Conservation (phyloP, 306 rosid species). For the Inga oerstediana region DNA sequence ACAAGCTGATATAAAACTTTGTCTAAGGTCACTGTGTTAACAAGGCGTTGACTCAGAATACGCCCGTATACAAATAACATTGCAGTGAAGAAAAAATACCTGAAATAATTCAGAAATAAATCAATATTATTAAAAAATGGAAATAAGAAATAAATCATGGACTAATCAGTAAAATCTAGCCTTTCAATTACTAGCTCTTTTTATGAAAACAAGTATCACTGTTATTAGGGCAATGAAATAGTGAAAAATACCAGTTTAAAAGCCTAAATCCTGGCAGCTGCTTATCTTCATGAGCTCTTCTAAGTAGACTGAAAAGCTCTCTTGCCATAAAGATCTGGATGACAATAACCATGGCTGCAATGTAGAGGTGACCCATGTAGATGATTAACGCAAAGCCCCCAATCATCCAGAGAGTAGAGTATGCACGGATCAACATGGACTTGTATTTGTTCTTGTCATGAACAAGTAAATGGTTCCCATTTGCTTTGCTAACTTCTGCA, state of each 20-base stretch:
- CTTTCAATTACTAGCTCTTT: conserved; percentile 3
- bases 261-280: conserved; percentile 96
- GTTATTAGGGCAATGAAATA: conserved; percentile 20
- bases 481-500: conserved; percentile 65
- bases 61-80: conserved; percentile 98
- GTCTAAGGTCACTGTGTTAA: conserved; percentile 86
- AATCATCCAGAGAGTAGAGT: conserved; percentile 95
- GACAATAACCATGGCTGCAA: conserved; percentile 91
- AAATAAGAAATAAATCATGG: conserved; percentile 19
- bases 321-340: conserved; percentile 97
- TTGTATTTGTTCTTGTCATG: conserved; percentile 84
- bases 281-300: conserved; percentile 88
- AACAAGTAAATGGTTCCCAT: conserved; percentile 75
- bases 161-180: background rate
- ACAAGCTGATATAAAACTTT: conserved; percentile 73
- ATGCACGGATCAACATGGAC: conserved; percentile 85
- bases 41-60: conserved; percentile 86
- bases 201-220: conserved; percentile 30
- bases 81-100: conserved; percentile 99
- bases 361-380: conserved; percentile 91
- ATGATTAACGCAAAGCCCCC: conserved; percentile 82
- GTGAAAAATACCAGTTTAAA: conserved; percentile 72
- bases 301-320: conserved; percentile 88
- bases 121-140: background rate
- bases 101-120: conserved; percentile 43